phyloP scores from a whole-genome alignment of 1,284 basidiomycete genomes.

The Fistulinella staudtii region DNA sequence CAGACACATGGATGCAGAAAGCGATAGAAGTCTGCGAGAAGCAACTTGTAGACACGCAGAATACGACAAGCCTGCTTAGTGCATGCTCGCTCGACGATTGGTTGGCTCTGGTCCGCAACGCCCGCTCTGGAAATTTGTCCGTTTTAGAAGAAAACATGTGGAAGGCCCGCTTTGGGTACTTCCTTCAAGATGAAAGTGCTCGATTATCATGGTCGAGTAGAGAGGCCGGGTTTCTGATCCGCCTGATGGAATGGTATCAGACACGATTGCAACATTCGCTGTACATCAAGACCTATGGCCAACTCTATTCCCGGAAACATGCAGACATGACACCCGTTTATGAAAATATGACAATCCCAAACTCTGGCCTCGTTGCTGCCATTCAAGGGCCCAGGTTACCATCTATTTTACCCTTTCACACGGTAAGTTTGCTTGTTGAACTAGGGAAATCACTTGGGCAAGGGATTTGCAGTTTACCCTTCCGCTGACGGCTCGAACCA shows the following conservation, averaged over 20 bases:
- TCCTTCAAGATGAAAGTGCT: slow-evolving; percentile 33
- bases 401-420: slow-evolving; percentile 58
- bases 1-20: slow-evolving; percentile 45
- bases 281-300: slow-evolving; percentile 45
- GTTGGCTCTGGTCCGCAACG: slow-evolving; percentile 39
- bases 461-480: slow-evolving; percentile 47
- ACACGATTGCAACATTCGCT: slow-evolving; percentile 48
- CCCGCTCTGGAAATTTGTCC: slow-evolving; percentile 27
- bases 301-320: slow-evolving; percentile 19
- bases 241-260: slow-evolving; percentile 50
- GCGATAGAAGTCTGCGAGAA: slow-evolving; percentile 44
- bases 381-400: slow-evolving; percentile 42
- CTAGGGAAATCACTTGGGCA: not conserved
- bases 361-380: slow-evolving; percentile 33
- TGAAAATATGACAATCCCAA: slow-evolving; percentile 22
- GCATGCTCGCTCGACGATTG: slow-evolving; percentile 41
- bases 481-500: slow-evolving; percentile 46
- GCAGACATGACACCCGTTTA: slow-evolving; percentile 6
- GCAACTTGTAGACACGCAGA: slow-evolving; percentile 44
- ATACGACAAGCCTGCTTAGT: slow-evolving; percentile 40
- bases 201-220: slow-evolving; percentile 32
- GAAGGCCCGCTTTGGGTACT: slow-evolving; percentile 36
- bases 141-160: slow-evolving; percentile 35
- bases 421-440: slow-evolving; percentile 30
- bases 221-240: slow-evolving; percentile 52